These are phyloP conservation scores for Yarrowia phangngaensis DNA, from an alignment of 805 yeast species.

Conservation along the genomic window DNA sequence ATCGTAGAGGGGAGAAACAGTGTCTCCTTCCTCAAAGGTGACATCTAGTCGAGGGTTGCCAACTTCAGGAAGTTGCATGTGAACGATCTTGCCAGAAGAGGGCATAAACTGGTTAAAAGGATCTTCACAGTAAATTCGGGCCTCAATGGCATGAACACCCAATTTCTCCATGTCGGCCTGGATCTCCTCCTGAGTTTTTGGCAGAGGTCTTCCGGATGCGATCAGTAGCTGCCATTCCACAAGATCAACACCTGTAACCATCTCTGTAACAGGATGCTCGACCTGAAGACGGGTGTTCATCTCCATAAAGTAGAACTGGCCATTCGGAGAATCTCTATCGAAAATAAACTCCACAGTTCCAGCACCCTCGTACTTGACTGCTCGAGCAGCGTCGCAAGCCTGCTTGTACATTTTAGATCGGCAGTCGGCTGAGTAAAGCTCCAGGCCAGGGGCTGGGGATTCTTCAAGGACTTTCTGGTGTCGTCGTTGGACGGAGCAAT, in stretches of 20 bases:
- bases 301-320: conserved; percentile 54
- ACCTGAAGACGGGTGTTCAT: conserved; percentile 57
- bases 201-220: conserved; percentile 39
- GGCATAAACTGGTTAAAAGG: conserved; percentile 38
- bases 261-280: conserved; percentile 56
- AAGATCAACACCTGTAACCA: conserved; percentile 53
- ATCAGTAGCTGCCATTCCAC: conserved; percentile 49
- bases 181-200: conserved; percentile 37
- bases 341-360: conserved; percentile 57
- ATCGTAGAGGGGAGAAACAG: conserved; percentile 37
- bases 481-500: conserved; percentile 55
- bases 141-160: conserved; percentile 38
- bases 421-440: conserved; percentile 41
- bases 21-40: conserved; percentile 34
- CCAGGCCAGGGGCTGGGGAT: conserved; percentile 55
- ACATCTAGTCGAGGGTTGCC: conserved; percentile 37
- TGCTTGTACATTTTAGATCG: conserved; percentile 48
- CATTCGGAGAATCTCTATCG: conserved; percentile 45
- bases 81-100: conserved; percentile 36
- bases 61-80: conserved; percentile 33
- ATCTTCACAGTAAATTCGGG: conserved; percentile 39
- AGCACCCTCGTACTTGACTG: conserved; percentile 53
- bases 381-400: conserved; percentile 48
- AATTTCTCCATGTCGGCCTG: conserved; percentile 27
- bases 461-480: conserved; percentile 56